A percentile compares a stretch with the other conserved stretches of the same genome.
Conservation (phyloP, 192 early-diverging fungal species). For the Backusella tarrabulga region DNA sequence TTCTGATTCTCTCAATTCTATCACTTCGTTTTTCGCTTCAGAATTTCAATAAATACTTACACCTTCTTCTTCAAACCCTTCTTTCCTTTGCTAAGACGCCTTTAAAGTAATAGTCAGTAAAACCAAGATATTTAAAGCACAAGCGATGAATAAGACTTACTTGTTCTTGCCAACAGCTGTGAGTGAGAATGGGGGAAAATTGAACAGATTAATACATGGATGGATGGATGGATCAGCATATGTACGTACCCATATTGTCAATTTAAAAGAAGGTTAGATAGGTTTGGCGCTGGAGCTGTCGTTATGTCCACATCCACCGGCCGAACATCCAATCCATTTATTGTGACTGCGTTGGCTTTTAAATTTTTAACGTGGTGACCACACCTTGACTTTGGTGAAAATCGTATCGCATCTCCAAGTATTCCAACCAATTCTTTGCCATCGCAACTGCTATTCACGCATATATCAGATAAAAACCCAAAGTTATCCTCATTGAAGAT, state of each 20-base stretch:
- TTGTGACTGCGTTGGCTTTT: neutral
- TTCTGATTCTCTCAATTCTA: neutral
- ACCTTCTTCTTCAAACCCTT: constrained; percentile 89
- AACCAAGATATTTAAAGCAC: neutral
- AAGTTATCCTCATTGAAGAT: too few species aligned
- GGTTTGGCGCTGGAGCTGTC: constrained; percentile 6
- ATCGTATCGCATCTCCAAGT: too few species aligned
- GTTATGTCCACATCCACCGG: neutral
- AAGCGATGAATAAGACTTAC: constrained; percentile 30
- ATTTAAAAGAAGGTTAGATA: constrained; percentile 29
- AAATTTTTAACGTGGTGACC: neutral
- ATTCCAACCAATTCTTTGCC: too few species aligned
- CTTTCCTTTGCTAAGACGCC: constrained; percentile 83
- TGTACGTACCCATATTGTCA: constrained; percentile 37
- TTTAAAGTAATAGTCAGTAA: constrained; percentile 27
- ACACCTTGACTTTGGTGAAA: too few species aligned
- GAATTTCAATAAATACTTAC: constrained; percentile 49
- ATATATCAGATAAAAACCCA: too few species aligned
- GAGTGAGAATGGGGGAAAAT: neutral
- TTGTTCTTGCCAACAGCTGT: constrained; percentile 76
- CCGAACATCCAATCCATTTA: neutral
- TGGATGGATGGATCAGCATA: constrained; percentile 16
- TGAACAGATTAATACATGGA: neutral
- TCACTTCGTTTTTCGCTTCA: neutral
- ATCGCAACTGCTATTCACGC: too few species aligned